Percentiles rank a stretch among this genome's conserved stretches.
phyloP scores from a whole-genome alignment of 345 rosid genomes.

The Physaria fendleri region DNA sequence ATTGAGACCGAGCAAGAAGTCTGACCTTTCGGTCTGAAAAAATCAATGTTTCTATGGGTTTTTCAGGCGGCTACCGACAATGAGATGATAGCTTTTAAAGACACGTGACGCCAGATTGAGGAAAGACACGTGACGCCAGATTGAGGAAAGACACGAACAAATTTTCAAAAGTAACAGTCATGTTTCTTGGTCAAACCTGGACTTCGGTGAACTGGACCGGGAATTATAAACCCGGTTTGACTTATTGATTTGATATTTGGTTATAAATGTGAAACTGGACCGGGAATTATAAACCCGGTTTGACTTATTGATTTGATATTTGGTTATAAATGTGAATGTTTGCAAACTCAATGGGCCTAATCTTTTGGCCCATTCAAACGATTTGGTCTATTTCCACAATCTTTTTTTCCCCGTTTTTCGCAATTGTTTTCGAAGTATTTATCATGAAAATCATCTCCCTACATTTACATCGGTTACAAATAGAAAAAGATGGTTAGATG shows the following conservation, averaged over 20 bases:
- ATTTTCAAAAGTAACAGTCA: background rate
- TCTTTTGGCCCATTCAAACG: background rate
- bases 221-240: slow-evolving; percentile 10
- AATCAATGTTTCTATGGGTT: background rate
- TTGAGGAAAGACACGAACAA: background rate
- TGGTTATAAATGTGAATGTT: background rate
- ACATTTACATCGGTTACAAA: background rate
- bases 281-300: background rate
- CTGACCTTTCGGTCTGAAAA: background rate
- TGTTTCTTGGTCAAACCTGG: slow-evolving; percentile 3
- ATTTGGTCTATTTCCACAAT: background rate
- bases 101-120: slow-evolving; percentile 20
- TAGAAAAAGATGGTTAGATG: background rate
- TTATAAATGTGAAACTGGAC: background rate
- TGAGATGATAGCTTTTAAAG: slow-evolving; percentile 6
- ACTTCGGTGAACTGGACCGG: slow-evolving; percentile 4
- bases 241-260: background rate
- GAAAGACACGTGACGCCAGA: slow-evolving; percentile 23
- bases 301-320: too few relatives aligned
- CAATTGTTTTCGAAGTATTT: background rate
- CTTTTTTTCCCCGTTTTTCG: background rate
- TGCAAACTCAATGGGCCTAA: background rate
- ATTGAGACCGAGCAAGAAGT: slow-evolving; percentile 2
- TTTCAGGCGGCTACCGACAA: slow-evolving; percentile 13
- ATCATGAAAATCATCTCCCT: background rate